These are phyloP conservation scores for Posidonia australis DNA, from an alignment of 106 monocot genomes.

Conservation along the genomic window DNA sequence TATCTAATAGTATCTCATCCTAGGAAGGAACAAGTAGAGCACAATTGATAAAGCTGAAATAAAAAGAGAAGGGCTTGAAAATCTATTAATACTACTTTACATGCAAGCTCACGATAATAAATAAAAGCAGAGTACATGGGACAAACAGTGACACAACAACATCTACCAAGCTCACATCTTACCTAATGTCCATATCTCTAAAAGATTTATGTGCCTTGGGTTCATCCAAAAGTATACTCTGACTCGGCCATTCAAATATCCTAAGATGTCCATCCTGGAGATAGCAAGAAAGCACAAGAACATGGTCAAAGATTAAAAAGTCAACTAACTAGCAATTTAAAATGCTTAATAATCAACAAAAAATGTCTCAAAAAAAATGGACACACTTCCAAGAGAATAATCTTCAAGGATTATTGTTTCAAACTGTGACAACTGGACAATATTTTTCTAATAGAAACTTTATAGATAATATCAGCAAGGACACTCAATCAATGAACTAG, in stretches of 20 bases:
- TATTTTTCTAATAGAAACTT: neutral
- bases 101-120: no score
- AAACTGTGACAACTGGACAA: neutral
- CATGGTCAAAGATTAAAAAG: neutral
- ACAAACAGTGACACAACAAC: neutral
- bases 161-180: neutral
- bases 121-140: neutral
- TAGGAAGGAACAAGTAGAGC: no score
- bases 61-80: no score
- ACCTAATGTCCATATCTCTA: conserved; percentile 98
- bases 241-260: conserved; percentile 77
- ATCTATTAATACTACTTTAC: no score
- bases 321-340: neutral
- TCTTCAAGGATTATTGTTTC: no score
- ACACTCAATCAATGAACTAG: no score
- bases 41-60: no score
- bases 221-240: conserved; percentile 66
- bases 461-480: neutral
- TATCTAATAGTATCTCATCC: no score
- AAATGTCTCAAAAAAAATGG: neutral
- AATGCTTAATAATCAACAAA: neutral
- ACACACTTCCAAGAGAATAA: no score
- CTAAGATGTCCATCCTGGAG: conserved; percentile 86
- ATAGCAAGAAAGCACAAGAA: conserved; percentile 2
- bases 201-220: conserved; percentile 92